These are phyloP conservation scores for Thraustochytrium striatum DNA, from an alignment of 352 stramenopile species.

Conservation along the genomic window DNA sequence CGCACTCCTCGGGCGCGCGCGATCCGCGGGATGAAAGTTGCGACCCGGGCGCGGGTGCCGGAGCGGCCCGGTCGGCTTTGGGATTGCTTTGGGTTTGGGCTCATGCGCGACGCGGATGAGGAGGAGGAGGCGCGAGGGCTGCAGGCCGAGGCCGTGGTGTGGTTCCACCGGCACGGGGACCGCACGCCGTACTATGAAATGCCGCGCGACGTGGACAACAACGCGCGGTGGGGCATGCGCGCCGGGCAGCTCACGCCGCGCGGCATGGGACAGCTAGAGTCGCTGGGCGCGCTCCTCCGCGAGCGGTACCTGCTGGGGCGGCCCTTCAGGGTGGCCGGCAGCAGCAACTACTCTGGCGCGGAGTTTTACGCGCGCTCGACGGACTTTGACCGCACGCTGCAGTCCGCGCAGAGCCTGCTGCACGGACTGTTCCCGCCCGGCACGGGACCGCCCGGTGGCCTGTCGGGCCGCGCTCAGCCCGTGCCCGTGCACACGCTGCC, in stretches of 20 bases:
- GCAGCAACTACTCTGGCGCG: background rate
- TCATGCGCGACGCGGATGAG: no score
- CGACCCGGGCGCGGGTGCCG: no score
- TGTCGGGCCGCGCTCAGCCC: background rate
- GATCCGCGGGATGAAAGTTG: no score
- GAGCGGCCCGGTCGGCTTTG: no score
- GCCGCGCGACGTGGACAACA: background rate
- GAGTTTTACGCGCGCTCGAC: constrained; percentile 30
- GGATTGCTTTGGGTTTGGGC: no score
- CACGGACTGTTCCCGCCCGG: constrained; percentile 48
- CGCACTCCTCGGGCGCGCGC: no score
- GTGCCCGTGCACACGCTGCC: constrained; percentile 34
- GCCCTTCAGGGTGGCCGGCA: background rate
- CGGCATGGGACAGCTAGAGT: constrained; percentile 18
- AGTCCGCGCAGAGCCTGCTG: constrained; percentile 35
- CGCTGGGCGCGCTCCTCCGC: background rate
- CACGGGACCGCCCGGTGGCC: background rate
- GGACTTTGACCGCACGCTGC: constrained; percentile 49
- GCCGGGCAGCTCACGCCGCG: constrained; percentile 15
- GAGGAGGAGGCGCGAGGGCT: no score
- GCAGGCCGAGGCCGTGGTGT: constrained; percentile 22
- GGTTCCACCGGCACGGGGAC: constrained; percentile 36
- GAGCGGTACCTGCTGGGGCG: background rate
- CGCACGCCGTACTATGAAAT: background rate
- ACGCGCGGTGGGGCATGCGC: background rate